A percentile compares a stretch with the other conserved stretches of the same genome.
These are phyloP conservation scores for Fusarium anguioides DNA, from an alignment of 2,329 filamentous ascomycete species.

Conservation along the genomic window DNA sequence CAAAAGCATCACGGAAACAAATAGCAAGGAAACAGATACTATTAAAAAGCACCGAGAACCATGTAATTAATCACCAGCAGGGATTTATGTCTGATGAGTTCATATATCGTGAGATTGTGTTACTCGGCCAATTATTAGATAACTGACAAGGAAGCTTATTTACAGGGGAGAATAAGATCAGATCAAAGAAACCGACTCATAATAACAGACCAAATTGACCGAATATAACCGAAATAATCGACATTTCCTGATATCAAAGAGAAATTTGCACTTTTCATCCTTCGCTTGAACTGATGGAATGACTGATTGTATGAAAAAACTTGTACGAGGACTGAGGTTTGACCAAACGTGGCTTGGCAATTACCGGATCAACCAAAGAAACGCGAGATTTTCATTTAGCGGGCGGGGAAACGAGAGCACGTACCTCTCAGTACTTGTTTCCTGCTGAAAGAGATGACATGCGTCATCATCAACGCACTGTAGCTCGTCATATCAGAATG, in stretches of 20 bases:
- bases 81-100: constrained; percentile 1
- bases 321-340: constrained; percentile 28
- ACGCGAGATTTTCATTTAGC: constrained; percentile 9
- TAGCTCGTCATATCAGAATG: accelerated
- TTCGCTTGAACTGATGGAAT: constrained; percentile 10
- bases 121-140: background rate
- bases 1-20: background rate
- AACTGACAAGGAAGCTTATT: background rate
- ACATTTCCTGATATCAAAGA: constrained; percentile 12
- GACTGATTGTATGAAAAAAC: constrained; percentile 17
- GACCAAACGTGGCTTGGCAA: constrained; percentile 35
- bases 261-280: background rate
- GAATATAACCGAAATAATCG: constrained; percentile 1
- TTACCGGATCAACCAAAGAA: constrained; percentile 25
- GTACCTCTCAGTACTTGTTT: constrained; percentile 42
- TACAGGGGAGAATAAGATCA: background rate
- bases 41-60: background rate
- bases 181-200: background rate
- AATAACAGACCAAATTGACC: background rate
- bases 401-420: constrained; percentile 25
- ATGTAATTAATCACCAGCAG: background rate
- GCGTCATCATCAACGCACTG: constrained; percentile 18
- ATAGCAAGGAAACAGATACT: background rate
- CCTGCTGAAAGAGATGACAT: constrained; percentile 15
- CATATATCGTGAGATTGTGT: constrained; percentile 17